A percentile compares a stretch with the other conserved stretches of the same genome.
Evolutionary conservation across 1,139 yeast species (phyloP).

Genomic region (Geotrichum cucujoidarum): DNA sequence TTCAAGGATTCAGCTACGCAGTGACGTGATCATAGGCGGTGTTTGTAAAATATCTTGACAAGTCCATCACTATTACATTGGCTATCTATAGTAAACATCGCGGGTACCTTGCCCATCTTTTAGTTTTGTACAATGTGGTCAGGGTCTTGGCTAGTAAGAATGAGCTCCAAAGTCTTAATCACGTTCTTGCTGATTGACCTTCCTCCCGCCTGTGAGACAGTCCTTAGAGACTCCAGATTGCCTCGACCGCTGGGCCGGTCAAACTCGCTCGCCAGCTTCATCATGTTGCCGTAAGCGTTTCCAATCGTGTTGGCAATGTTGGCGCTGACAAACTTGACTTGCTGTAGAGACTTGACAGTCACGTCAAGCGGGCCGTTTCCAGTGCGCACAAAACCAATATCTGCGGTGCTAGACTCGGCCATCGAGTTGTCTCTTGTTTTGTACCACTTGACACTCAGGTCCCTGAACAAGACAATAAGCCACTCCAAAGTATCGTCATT

Average conservation of each 20-base stretch:
- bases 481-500: constrained; percentile 26
- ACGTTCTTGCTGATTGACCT: constrained; percentile 14
- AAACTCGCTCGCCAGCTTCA: constrained; percentile 19
- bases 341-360: constrained; percentile 41
- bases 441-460: constrained; percentile 26
- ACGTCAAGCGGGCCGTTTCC: constrained; percentile 43
- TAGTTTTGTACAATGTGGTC: constrained; percentile 18
- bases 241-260: not conserved
- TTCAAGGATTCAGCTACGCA: too few relatives aligned
- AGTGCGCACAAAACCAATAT: constrained; percentile 41
- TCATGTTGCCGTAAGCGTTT: constrained; percentile 23
- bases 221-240: not conserved
- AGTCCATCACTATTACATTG: too few relatives aligned
- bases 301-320: constrained; percentile 22
- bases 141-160: constrained; percentile 25
- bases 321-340: constrained; percentile 46
- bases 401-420: constrained; percentile 28
- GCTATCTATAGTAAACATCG: too few relatives aligned
- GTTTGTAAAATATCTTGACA: too few relatives aligned
- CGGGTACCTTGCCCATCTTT: too few relatives aligned
- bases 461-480: constrained; percentile 26
- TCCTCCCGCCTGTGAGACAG: not conserved
- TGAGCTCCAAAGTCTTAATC: constrained; percentile 22
- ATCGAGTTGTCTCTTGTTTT: constrained; percentile 10
- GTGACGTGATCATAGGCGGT: too few relatives aligned